phyloP scores from a whole-genome alignment of 169 alveolate genomes.

The Miamiensis avidus region DNA sequence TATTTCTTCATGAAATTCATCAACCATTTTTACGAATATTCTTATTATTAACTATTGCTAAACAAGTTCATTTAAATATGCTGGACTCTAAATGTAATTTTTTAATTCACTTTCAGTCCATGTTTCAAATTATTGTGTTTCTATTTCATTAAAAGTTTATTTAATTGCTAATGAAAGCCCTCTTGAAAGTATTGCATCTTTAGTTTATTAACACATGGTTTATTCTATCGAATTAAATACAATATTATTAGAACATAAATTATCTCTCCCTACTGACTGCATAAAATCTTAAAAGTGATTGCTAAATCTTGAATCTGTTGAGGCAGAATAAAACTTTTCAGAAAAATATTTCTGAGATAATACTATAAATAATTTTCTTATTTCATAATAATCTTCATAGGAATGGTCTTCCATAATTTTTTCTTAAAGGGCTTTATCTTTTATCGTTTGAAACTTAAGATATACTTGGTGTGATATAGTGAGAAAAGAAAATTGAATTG shows the following conservation, averaged over 20 bases:
- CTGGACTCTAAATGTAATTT: too few relatives aligned
- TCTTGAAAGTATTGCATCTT: not conserved
- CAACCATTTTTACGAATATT: not conserved
- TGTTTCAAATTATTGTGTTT: not conserved
- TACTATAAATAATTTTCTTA: too few relatives aligned
- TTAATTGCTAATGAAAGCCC: not conserved
- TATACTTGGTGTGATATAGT: too few relatives aligned
- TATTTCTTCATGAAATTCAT: not conserved
- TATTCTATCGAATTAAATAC: not conserved
- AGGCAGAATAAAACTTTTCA: not conserved
- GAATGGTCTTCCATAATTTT: too few relatives aligned
- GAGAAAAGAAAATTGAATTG: too few relatives aligned
- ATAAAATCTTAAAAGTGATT: not conserved
- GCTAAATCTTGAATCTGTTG: not conserved
- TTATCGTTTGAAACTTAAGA: too few relatives aligned
- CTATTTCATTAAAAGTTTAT: too few relatives aligned
- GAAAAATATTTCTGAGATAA: not conserved
- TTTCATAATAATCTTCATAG: too few relatives aligned
- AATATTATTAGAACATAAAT: not conserved
- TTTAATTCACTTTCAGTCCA: not conserved
- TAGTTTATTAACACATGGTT: not conserved
- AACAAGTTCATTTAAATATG: not conserved
- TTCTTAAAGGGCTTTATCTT: too few relatives aligned
- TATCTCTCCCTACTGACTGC: not conserved
- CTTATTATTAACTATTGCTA: too few relatives aligned